Percentiles rank a stretch among this genome's conserved stretches.
These are phyloP conservation scores for Leishmania braziliensis DNA, from an alignment of 208 protist genomes.

Conservation along the genomic window DNA sequence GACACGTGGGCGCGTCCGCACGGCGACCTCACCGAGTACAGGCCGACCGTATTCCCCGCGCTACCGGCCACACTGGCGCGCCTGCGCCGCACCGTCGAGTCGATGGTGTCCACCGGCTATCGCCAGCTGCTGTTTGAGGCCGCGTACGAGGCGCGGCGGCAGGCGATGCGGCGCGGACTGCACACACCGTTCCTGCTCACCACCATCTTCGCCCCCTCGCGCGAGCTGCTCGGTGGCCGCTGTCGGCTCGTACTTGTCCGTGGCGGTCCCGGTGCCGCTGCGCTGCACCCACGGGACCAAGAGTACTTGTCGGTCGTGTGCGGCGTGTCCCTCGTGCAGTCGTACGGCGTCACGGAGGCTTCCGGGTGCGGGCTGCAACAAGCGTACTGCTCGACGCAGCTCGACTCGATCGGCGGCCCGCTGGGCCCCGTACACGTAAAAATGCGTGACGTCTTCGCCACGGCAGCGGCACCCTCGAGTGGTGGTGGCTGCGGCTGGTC, in stretches of 20 bases:
- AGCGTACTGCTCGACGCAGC: conserved; percentile 26
- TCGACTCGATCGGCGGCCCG: conserved; percentile 48
- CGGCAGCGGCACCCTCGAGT: not conserved
- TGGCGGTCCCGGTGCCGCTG: conserved; percentile 22
- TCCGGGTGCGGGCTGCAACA: conserved; percentile 48
- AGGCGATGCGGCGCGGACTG: conserved; percentile 54
- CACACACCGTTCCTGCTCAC: conserved; percentile 80
- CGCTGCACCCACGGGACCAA: conserved; percentile 52
- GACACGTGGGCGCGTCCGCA: conserved; percentile 46
- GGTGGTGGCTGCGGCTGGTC: conserved; percentile 17
- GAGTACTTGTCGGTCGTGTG: conserved; percentile 80
- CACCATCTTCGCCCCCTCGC: conserved; percentile 77
- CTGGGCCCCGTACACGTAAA: conserved; percentile 79
- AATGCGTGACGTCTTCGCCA: conserved; percentile 65
- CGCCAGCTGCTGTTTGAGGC: conserved; percentile 64
- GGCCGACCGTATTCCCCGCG: conserved; percentile 62
- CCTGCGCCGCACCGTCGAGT: conserved; percentile 52
- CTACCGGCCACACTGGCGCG: conserved; percentile 67
- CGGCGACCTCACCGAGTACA: conserved; percentile 78
- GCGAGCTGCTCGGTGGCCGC: conserved; percentile 72
- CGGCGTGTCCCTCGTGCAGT: conserved; percentile 54
- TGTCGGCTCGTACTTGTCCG: conserved; percentile 51
- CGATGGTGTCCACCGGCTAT: conserved; percentile 43
- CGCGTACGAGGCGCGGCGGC: conserved; percentile 53
- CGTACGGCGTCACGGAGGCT: conserved; percentile 55